Percentiles rank a stretch among this genome's conserved stretches.
These are phyloP conservation scores for Oryza punctata DNA, from an alignment of 176 grass and related monocot genomes.

Conservation along the genomic window DNA sequence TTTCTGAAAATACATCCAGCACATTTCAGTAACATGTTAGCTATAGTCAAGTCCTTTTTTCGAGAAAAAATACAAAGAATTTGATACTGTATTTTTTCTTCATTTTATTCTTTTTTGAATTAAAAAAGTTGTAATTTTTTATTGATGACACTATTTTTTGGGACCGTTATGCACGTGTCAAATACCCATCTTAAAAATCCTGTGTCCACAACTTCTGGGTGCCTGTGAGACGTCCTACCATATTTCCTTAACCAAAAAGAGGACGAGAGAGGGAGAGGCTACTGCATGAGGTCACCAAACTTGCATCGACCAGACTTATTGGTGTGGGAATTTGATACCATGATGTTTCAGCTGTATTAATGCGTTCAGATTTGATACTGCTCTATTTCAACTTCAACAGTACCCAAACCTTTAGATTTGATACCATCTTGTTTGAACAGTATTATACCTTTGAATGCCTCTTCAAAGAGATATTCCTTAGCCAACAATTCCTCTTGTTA, in stretches of 20 bases:
- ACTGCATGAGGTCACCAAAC: slow-evolving; percentile 6
- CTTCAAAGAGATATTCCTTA: slow-evolving; percentile 33
- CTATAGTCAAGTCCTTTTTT: too few relatives aligned
- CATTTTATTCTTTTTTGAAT: background rate
- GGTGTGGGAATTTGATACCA: slow-evolving; percentile 25
- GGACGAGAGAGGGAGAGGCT: background rate
- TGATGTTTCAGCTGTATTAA: slow-evolving; percentile 42
- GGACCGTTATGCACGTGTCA: background rate
- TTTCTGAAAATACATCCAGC: background rate
- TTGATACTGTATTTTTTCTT: background rate
- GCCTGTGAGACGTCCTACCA: background rate
- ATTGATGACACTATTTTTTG: background rate
- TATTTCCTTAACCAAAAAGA: background rate
- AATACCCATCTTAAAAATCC: background rate
- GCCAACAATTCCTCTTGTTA: slow-evolving; percentile 8
- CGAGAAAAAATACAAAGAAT: too few relatives aligned
- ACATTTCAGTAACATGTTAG: too few relatives aligned
- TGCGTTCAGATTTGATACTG: slow-evolving; percentile 39
- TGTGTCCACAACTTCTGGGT: background rate
- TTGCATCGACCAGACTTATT: slow-evolving; percentile 27
- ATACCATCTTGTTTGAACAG: slow-evolving; percentile 31
- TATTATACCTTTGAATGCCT: slow-evolving; percentile 29
- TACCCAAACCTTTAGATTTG: slow-evolving; percentile 27
- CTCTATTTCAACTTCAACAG: slow-evolving; percentile 18
- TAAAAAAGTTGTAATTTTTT: background rate